phyloP scores from a whole-genome alignment of 495 filamentous ascomycete species.

The Penicillium paradoxum region DNA sequence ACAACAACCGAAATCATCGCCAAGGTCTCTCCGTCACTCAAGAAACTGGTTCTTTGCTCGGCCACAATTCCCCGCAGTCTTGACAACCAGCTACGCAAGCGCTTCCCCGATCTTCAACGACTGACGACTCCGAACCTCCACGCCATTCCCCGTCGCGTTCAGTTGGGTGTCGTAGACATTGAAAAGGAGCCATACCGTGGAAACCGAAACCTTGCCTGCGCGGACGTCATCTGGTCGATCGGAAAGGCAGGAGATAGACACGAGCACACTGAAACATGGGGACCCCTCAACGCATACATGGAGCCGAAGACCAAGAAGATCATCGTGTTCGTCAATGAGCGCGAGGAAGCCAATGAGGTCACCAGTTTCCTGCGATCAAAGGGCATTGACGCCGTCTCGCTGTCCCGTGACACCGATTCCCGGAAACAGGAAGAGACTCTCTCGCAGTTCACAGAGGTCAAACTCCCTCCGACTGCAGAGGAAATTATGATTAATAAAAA shows the following conservation, averaged over 20 bases:
- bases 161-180: constrained; percentile 88
- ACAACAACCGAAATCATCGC: constrained; percentile 78
- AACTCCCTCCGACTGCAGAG: constrained; percentile 38
- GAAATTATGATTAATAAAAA: constrained; percentile 34
- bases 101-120: constrained; percentile 75
- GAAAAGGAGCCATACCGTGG: constrained; percentile 84
- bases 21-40: constrained; percentile 66
- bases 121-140: constrained; percentile 93
- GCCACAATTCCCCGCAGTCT: constrained; percentile 90
- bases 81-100: constrained; percentile 71
- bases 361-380: constrained; percentile 75
- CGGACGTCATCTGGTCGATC: constrained; percentile 90
- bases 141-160: constrained; percentile 89
- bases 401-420: constrained; percentile 75
- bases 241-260: constrained; percentile 61
- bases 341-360: constrained; percentile 78
- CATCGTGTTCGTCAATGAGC: constrained; percentile 96
- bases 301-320: constrained; percentile 70
- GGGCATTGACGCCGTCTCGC: constrained; percentile 78
- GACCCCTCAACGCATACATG: constrained; percentile 29
- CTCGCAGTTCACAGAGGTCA: constrained; percentile 64
- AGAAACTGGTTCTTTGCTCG: constrained; percentile 91
- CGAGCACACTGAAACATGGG: constrained; percentile 24
- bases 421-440: constrained; percentile 69
- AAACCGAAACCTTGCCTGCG: constrained; percentile 86